Percentiles rank a stretch among this genome's conserved stretches.
phyloP scores from a whole-genome alignment of 1,284 basidiomycete species.

The Cystobasidium pallidum region DNA sequence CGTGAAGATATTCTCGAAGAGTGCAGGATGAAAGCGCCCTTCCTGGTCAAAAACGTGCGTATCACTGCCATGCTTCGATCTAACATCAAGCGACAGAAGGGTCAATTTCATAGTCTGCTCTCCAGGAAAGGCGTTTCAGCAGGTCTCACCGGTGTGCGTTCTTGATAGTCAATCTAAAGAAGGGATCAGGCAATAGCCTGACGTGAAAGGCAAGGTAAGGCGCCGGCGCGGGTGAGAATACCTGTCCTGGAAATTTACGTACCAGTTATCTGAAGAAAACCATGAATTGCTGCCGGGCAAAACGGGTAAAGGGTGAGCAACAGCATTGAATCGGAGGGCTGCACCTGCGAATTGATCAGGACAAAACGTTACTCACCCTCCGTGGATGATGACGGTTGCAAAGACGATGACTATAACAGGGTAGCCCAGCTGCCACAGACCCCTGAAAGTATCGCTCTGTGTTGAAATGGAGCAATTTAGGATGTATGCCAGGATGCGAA shows the following conservation, averaged over 20 bases:
- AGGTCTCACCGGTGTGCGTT: slow-evolving; percentile 52
- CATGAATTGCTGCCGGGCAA: slow-evolving; percentile 28
- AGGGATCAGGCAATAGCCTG: slow-evolving; percentile 52
- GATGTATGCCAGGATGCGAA: too few species aligned
- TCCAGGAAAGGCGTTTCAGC: too few species aligned
- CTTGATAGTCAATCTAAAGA: slow-evolving; percentile 53
- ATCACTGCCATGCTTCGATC: slow-evolving; percentile 55
- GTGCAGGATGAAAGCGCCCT: slow-evolving; percentile 50
- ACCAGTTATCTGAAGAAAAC: slow-evolving; percentile 42
- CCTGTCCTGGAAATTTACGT: background rate
- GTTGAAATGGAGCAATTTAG: too few species aligned
- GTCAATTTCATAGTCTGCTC: too few species aligned
- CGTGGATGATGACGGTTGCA: slow-evolving; percentile 53
- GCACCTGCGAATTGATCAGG: too few species aligned
- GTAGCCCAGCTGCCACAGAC: slow-evolving; percentile 53
- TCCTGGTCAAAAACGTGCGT: slow-evolving; percentile 53
- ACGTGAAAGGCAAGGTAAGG: background rate
- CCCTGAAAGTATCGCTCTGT: slow-evolving; percentile 51
- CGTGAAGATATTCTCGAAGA: slow-evolving; percentile 50
- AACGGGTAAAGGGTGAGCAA: slow-evolving; percentile 3
- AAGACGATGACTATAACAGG: slow-evolving; percentile 51
- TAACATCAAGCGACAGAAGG: background rate
- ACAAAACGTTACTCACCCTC: slow-evolving; percentile 45
- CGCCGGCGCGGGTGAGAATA: background rate
- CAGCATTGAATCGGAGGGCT: too few species aligned